These are phyloP conservation scores for Cupressus sempervirens DNA, from an alignment of 75 land plant species.

Conservation along the genomic window DNA sequence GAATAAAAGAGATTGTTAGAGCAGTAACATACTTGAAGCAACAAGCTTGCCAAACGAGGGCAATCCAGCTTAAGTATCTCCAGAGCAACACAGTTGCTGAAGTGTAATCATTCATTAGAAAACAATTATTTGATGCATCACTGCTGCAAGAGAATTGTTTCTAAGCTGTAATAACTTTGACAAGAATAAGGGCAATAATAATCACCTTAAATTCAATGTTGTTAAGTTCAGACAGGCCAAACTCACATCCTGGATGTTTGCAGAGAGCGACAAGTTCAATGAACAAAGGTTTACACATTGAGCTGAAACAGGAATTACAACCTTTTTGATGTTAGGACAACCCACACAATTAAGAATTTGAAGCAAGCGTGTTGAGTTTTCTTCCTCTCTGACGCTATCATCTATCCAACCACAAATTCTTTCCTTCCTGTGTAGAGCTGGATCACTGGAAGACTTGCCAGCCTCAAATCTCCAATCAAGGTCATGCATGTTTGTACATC, in stretches of 20 bases:
- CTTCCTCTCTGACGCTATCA: slow-evolving; percentile 7
- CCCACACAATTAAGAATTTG: slow-evolving; percentile 90
- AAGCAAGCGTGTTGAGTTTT: slow-evolving; percentile 32
- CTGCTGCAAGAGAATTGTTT: not conserved
- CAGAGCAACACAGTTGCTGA: slow-evolving; percentile 81
- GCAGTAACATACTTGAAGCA: slow-evolving; percentile 61
- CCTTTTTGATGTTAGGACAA: slow-evolving; percentile 82
- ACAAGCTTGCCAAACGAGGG: slow-evolving; percentile 74
- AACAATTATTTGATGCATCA: not conserved
- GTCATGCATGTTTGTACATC: slow-evolving; percentile 81
- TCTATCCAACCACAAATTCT: slow-evolving; percentile 8
- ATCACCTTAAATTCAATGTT: slow-evolving; percentile 79
- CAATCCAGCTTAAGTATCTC: slow-evolving; percentile 75
- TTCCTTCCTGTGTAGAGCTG: not conserved
- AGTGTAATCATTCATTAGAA: not conserved
- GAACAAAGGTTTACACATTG: slow-evolving; percentile 58
- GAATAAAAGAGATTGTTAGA: not conserved
- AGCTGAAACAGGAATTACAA: slow-evolving; percentile 54
- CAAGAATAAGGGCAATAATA: not conserved
- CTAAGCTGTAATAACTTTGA: not conserved
- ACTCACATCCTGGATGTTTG: slow-evolving; percentile 79
- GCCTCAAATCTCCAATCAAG: slow-evolving; percentile 56
- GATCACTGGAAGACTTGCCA: not conserved
- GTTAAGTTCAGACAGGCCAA: slow-evolving; percentile 64
- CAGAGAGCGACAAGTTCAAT: slow-evolving; percentile 80